These are phyloP conservation scores for Stevia rebaudiana DNA, from an alignment of 140 eudicot genomes.

Conservation along the genomic window DNA sequence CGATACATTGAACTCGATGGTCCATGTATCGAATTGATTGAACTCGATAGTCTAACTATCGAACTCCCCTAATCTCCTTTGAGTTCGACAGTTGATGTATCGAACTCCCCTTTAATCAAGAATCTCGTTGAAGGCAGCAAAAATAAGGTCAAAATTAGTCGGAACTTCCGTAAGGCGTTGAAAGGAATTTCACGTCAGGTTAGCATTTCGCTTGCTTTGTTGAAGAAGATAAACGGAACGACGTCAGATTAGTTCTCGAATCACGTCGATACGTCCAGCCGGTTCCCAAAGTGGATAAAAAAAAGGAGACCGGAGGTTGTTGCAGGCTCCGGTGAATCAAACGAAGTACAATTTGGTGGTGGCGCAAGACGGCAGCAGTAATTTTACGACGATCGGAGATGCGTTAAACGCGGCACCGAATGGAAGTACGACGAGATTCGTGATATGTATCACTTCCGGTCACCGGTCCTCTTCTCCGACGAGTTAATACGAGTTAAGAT, in stretches of 20 bases:
- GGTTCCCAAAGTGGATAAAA: conserved; percentile 63
- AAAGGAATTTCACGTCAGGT: conserved; percentile 48
- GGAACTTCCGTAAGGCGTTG: conserved; percentile 41
- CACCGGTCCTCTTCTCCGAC: too few species aligned
- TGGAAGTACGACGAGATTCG: conserved; percentile 30
- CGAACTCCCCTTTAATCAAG: too few species aligned
- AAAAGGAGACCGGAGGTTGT: conserved; percentile 41
- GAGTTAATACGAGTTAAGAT: too few species aligned
- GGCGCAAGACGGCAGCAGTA: conserved; percentile 53
- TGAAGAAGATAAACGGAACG: conserved; percentile 39
- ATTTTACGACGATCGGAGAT: conserved; percentile 43
- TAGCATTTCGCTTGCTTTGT: conserved; percentile 56
- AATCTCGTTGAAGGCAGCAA: conserved; percentile 51
- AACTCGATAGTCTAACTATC: too few species aligned
- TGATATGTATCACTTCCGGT: conserved; percentile 46
- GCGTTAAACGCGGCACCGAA: conserved; percentile 57
- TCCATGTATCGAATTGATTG: too few species aligned
- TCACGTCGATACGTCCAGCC: conserved; percentile 27
- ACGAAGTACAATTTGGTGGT: conserved; percentile 42
- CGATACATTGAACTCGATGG: too few species aligned
- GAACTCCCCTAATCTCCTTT: too few species aligned
- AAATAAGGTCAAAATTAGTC: conserved; percentile 39
- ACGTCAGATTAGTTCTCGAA: conserved; percentile 24
- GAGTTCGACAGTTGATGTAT: too few species aligned
- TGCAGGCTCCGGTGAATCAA: conserved; percentile 39